A percentile compares a stretch with the other conserved stretches of the same genome.
Conservation (phyloP, 768 basidiomycete genomes). For the Podaxis sp. region DNA sequence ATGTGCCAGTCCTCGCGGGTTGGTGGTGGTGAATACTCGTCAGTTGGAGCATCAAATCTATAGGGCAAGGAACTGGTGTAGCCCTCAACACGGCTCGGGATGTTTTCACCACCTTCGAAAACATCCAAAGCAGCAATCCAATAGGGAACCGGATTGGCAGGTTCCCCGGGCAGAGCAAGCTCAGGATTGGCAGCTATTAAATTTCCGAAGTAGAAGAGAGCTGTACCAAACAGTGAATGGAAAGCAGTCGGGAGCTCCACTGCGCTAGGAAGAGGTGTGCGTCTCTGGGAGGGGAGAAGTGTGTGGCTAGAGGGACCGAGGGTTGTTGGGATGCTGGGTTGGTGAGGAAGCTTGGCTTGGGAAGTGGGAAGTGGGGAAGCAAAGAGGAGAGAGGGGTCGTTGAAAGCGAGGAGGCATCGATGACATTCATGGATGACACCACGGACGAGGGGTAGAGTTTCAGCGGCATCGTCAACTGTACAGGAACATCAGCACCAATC, state of each 20-base stretch:
- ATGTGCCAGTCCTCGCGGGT: constrained; percentile 64
- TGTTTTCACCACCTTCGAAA: constrained; percentile 66
- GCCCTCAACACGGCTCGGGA: constrained; percentile 32
- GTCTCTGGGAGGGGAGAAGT: constrained; percentile 14
- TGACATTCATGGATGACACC: constrained; percentile 70
- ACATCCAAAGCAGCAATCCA: constrained; percentile 73
- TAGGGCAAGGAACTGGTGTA: not conserved
- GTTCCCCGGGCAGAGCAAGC: constrained; percentile 56
- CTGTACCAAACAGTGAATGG: constrained; percentile 62
- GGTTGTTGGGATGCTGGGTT: not conserved
- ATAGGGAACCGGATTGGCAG: constrained; percentile 48
- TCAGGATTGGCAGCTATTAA: constrained; percentile 52
- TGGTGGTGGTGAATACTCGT: constrained; percentile 19
- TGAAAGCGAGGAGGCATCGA: constrained; percentile 53
- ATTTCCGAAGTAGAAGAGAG: constrained; percentile 64
- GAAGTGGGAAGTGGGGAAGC: constrained; percentile 18
- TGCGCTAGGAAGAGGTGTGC: constrained; percentile 30
- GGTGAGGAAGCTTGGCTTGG: not conserved
- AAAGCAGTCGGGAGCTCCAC: constrained; percentile 62
- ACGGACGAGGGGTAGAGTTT: constrained; percentile 55
- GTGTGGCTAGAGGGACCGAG: not conserved
- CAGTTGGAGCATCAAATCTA: not conserved
- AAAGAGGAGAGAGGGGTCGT: constrained; percentile 58
- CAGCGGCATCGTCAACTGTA: constrained; percentile 44
- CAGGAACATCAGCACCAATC: not conserved